phyloP scores from a whole-genome alignment of 202 grass and related monocot genomes.

The Musa balbisiana region DNA sequence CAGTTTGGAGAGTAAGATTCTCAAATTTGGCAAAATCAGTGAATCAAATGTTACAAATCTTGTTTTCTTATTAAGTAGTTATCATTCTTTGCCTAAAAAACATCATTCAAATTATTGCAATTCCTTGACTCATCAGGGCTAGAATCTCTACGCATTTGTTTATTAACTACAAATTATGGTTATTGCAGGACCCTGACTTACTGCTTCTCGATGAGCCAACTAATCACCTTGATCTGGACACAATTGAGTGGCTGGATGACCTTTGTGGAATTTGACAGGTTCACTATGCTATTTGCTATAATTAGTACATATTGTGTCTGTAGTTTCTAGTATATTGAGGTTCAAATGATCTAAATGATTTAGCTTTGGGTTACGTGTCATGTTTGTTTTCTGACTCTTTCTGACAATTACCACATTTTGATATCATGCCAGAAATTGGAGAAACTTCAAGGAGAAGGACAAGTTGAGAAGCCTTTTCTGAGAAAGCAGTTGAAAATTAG shows the following conservation, averaged over 20 bases:
- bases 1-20: no score
- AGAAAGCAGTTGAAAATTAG: conserved; percentile 95
- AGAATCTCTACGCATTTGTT: background rate
- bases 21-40: no score
- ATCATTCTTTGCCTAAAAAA: no score
- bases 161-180: background rate
- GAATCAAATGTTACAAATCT: no score
- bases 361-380: background rate
- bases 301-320: no score
- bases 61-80: no score
- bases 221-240: conserved; percentile 94
- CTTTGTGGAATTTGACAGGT: background rate
- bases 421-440: conserved; percentile 70
- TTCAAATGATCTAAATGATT: no score
- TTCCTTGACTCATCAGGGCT: background rate
- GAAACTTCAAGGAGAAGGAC: conserved; percentile 90
- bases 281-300: background rate
- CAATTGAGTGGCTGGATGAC: conserved; percentile 71
- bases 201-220: conserved; percentile 93
- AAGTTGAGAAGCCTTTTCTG: conserved; percentile 89
- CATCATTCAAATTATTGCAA: background rate
- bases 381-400: background rate
- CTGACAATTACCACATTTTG: background rate
- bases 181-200: conserved; percentile 85
- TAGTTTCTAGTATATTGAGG: background rate